phyloP scores from a whole-genome alignment of 1,284 basidiomycete species.

The Boletellus deceptivus region DNA sequence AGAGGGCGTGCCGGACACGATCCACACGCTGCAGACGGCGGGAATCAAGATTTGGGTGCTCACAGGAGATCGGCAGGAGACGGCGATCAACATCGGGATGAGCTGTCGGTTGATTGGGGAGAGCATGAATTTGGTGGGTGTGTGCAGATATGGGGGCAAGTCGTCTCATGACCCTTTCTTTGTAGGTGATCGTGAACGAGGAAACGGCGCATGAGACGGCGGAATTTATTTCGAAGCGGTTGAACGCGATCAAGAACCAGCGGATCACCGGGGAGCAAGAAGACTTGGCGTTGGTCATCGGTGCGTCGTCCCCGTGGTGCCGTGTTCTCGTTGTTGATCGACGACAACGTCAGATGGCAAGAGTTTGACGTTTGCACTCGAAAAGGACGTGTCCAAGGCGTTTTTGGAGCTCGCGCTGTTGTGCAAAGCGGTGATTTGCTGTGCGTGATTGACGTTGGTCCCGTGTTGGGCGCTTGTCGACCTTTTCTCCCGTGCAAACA shows the following conservation, averaged over 20 bases:
- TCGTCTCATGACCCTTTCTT: too few relatives aligned
- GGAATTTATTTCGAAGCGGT: conserved; percentile 84
- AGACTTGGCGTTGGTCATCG: conserved; percentile 93
- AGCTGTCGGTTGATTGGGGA: conserved; percentile 96
- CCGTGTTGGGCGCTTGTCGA: too few relatives aligned
- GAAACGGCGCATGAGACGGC: conserved; percentile 80
- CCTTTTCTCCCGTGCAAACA: conserved; percentile 28
- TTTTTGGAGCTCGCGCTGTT: conserved; percentile 96
- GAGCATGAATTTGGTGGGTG: conserved; percentile 91
- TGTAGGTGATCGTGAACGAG: conserved; percentile 91
- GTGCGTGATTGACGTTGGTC: conserved; percentile 40
- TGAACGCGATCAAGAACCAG: conserved; percentile 92
- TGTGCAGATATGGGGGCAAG: too few relatives aligned
- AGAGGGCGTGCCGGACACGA: conserved; percentile 97
- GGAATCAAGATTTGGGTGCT: conserved; percentile 99
- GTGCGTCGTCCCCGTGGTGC: conserved; percentile 37
- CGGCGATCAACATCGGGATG: conserved; percentile 98
- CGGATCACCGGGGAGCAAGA: conserved; percentile 88
- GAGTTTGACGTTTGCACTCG: conserved; percentile 88
- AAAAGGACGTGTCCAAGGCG: conserved; percentile 85
- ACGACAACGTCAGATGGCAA: conserved; percentile 73
- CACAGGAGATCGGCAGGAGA: conserved; percentile 98
- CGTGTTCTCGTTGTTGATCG: not conserved
- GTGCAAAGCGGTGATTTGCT: conserved; percentile 98
- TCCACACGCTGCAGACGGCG: conserved; percentile 95